A percentile compares a stretch with the other conserved stretches of the same genome.
phyloP scores from a whole-genome alignment of 768 basidiomycete genomes.

The Asterophora lycoperdoides region DNA sequence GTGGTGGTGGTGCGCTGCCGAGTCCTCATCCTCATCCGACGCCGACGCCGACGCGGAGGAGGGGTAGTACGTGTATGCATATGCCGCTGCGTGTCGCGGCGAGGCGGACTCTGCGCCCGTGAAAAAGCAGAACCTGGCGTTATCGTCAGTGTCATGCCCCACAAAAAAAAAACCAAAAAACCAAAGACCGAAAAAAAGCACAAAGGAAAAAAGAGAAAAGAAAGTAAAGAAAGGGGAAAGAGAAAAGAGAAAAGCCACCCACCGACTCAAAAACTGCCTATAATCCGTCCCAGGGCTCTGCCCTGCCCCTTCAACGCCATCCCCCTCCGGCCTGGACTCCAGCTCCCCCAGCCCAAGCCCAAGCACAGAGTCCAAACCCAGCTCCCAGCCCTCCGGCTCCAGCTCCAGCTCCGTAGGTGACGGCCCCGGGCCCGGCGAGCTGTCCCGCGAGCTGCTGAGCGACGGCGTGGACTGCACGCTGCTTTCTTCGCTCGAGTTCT shows the following conservation, averaged over 20 bases:
- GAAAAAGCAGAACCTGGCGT: conserved; percentile 86
- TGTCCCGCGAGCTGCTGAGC: conserved; percentile 39
- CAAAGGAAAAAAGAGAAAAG: neutral
- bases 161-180: conserved; percentile 7
- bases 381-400: too few relatives aligned
- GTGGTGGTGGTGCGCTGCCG: conserved; percentile 10
- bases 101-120: conserved; percentile 66
- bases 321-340: neutral
- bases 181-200: neutral
- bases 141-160: too few relatives aligned
- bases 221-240: too few relatives aligned
- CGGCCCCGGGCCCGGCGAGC: neutral
- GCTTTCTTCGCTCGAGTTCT: conserved; percentile 22
- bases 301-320: neutral
- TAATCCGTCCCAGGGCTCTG: neutral
- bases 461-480: conserved; percentile 46
- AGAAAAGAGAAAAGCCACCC: too few relatives aligned
- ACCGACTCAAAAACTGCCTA: conserved; percentile 3
- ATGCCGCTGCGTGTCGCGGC: neutral
- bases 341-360: neutral
- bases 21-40: too few relatives aligned
- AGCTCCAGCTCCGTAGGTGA: neutral
- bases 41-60: too few relatives aligned
- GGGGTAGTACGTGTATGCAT: neutral
- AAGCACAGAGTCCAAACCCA: too few relatives aligned